Conservation (phyloP, 1,284 basidiomycete genomes). For the Austropuccinia psidii region DNA sequence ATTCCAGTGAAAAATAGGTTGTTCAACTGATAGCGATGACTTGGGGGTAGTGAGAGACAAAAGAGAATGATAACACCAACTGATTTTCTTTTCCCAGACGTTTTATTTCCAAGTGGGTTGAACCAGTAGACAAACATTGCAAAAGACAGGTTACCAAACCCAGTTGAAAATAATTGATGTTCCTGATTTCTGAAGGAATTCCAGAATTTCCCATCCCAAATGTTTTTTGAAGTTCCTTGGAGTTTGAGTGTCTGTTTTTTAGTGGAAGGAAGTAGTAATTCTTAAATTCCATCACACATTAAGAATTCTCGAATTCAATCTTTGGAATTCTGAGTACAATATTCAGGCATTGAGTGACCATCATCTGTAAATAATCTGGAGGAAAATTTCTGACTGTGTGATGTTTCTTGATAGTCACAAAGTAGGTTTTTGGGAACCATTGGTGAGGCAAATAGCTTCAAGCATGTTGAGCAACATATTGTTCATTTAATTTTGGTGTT, state of each 20-base stretch:
- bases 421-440: neutral
- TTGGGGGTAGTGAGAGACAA: constrained; percentile 23
- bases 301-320: constrained; percentile 15
- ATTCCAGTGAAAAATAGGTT: constrained; percentile 26
- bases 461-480: constrained; percentile 10
- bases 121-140: constrained; percentile 24
- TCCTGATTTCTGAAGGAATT: neutral
- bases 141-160: constrained; percentile 19
- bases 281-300: constrained; percentile 1
- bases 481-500: neutral
- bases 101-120: constrained; percentile 28
- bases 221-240: neutral
- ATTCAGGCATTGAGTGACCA: constrained; percentile 1
- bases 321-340: constrained; percentile 16
- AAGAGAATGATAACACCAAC: constrained; percentile 25
- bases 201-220: constrained; percentile 23
- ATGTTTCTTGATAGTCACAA: constrained; percentile 12
- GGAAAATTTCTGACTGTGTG: constrained; percentile 1
- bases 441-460: neutral
- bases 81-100: constrained; percentile 16
- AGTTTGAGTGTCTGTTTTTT: neutral
- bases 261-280: neutral
- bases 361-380: neutral
- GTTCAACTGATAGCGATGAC: constrained; percentile 30
- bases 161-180: neutral